Evolutionary conservation across 2,329 filamentous ascomycete genomes (phyloP), one percentile per base, ranked within the genome.

Genomic region (Trichoderma koningii): DNA sequence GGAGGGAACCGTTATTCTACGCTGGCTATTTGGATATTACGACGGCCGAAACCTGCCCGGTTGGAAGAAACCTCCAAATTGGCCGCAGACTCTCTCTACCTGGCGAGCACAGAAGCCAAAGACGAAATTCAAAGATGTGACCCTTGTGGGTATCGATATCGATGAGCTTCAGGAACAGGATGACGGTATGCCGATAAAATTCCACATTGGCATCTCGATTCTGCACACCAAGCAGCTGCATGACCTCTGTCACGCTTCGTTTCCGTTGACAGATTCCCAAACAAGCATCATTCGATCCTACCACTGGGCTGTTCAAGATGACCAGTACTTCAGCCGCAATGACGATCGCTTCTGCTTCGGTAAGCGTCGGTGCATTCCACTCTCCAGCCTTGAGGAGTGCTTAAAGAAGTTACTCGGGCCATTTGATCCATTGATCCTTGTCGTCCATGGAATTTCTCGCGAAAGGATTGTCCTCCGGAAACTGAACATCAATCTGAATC

Each of bases 201-300:
- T 64, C 53, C 61, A 64, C 53, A 66, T 64, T 45, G 53, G 61
- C 30, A 66, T 66, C 47, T 66, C 65, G 38, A 50, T 64, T 45
- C 26, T 66, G 15, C 60, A 47, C n/a, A 66, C 65, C 34, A 38
- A 28, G 52, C n/a, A 66, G 23, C 53, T 59, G 47, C 65, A 66
- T 38, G 21, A 47, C n/a, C 51, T 56, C 26, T 66, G 52, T 34
- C 59, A 53, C 45, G 26, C 15, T 15, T 4, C 56, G 26, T 41
- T 38, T 1, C 15, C 28, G 9, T n/a, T 19, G 2, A 15, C 28
- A 52, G 26, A 34, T 21, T 52, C 17, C 2, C 28, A 38, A 21
- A 26, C 17, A 52, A 52, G 38, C 9, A 34, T 52, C 10, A 59
- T 59, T 50, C 26, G n/a, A 17, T 38, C 55, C 1, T 59, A 10